phyloP scores from a whole-genome alignment of 2,329 filamentous ascomycete species.

The Aspergillus pseudoterreus region DNA sequence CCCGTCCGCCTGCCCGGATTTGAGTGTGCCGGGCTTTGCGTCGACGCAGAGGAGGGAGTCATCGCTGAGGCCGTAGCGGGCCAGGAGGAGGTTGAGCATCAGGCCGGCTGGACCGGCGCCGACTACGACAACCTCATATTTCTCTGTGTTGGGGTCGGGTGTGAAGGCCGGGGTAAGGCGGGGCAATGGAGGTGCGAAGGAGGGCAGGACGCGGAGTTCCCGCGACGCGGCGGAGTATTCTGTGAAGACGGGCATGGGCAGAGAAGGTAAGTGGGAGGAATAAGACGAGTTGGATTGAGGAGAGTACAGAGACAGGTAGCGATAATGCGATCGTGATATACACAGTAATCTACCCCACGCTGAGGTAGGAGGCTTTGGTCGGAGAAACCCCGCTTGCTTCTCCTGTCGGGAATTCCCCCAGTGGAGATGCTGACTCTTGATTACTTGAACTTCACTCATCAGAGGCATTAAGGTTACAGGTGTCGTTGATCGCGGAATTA shows the following conservation, averaged over 20 bases:
- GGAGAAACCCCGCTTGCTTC: neutral
- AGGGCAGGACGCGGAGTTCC: slow-evolving; percentile 39
- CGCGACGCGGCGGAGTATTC: slow-evolving; percentile 32
- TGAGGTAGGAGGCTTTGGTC: neutral
- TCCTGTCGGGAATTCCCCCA: neutral
- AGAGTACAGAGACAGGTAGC: neutral
- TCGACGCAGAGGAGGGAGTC: slow-evolving; percentile 43
- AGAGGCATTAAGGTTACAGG: too few relatives aligned
- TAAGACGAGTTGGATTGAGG: neutral
- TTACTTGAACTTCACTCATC: slow-evolving; percentile 14
- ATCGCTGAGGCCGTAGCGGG: slow-evolving; percentile 42
- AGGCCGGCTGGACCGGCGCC: slow-evolving; percentile 44
- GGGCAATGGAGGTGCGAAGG: slow-evolving; percentile 39
- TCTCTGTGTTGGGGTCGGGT: slow-evolving; percentile 19
- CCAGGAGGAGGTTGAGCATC: slow-evolving; percentile 40
- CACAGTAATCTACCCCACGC: neutral
- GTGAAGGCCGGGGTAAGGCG: slow-evolving; percentile 35
- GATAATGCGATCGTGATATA: neutral
- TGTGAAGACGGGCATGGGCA: slow-evolving; percentile 38
- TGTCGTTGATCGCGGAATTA: too few relatives aligned
- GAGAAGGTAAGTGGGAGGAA: neutral
- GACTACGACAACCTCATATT: slow-evolving; percentile 42
- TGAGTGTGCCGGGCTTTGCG: slow-evolving; percentile 35
- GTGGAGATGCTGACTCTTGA: slow-evolving; percentile 9
- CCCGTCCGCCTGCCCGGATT: slow-evolving; percentile 43